These are phyloP conservation scores for Phialocephala sp. DNA, from an alignment of 2,329 filamentous ascomycete species.

Conservation along the genomic window DNA sequence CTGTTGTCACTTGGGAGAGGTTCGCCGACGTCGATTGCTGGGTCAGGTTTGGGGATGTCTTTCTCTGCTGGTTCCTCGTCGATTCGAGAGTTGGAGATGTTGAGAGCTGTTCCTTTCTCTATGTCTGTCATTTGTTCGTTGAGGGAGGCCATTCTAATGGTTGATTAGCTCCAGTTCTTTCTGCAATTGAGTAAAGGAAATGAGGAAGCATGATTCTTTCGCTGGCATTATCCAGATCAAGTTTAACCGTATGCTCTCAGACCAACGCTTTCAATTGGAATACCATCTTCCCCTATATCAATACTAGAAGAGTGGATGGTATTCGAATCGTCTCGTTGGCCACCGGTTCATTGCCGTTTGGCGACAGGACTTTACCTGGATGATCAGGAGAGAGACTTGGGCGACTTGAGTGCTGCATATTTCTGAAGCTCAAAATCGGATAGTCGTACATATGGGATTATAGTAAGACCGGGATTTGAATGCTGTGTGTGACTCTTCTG, in stretches of 20 bases:
- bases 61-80: conserved; percentile 15
- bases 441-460: conserved; percentile 27
- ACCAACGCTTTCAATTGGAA: conserved; percentile 44
- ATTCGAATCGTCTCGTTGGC: conserved; percentile 21
- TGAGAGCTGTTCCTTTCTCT: conserved; percentile 29
- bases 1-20: conserved; percentile 21
- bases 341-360: conserved; percentile 38
- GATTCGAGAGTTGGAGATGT: conserved; percentile 7
- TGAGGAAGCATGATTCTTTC: conserved; percentile 85
- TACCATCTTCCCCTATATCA: conserved; percentile 22
- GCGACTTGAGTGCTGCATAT: conserved; percentile 35
- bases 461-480: background rate
- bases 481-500: conserved; percentile 7
- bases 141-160: conserved; percentile 29
- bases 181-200: conserved; percentile 2
- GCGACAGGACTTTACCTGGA: conserved; percentile 36
- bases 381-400: conserved; percentile 22
- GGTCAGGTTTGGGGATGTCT: conserved; percentile 18
- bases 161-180: conserved; percentile 29
- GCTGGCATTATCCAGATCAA: conserved; percentile 99
- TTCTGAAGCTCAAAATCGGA: conserved; percentile 15
- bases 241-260: conserved; percentile 93
- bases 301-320: conserved; percentile 21
- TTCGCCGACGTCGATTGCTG: conserved; percentile 27
- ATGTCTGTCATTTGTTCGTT: conserved; percentile 29